These are phyloP conservation scores for Suillus hirtellus DNA, from an alignment of 768 basidiomycete species.

Conservation along the genomic window DNA sequence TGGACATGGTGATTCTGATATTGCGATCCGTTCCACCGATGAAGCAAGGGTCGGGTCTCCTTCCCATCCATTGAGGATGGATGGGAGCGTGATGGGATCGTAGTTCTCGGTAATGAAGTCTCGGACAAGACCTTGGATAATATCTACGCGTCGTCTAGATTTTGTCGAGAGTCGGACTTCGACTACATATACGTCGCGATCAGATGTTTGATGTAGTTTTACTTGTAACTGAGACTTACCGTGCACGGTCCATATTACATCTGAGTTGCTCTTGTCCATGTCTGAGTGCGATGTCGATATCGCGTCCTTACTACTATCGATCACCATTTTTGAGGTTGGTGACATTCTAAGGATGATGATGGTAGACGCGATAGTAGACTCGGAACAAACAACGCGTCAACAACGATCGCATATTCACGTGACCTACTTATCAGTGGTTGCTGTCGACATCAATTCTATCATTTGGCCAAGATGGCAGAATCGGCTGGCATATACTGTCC, in stretches of 20 bases:
- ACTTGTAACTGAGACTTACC: conserved; percentile 37
- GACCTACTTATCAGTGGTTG: conserved; percentile 15
- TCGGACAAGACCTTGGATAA: conserved; percentile 64
- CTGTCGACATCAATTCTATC: background rate
- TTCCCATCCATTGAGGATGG: conserved; percentile 77
- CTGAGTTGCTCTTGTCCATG: conserved; percentile 6
- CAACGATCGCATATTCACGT: conserved; percentile 35
- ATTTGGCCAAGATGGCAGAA: conserved; percentile 28
- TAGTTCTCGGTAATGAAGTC: conserved; percentile 57
- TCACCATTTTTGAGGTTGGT: background rate
- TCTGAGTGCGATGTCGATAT: conserved; percentile 7
- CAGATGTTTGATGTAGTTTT: background rate
- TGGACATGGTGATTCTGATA: conserved; percentile 71
- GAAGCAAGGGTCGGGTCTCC: conserved; percentile 66
- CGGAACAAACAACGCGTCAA: conserved; percentile 54
- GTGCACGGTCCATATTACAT: conserved; percentile 63
- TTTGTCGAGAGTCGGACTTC: conserved; percentile 76
- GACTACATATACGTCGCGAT: conserved; percentile 44
- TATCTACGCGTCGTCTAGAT: conserved; percentile 74
- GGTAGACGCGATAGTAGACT: conserved; percentile 16
- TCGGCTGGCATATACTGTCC: conserved; percentile 12
- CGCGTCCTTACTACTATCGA: background rate
- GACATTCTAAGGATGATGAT: conserved; percentile 1
- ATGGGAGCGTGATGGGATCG: conserved; percentile 68
- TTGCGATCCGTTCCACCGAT: conserved; percentile 74